These are phyloP conservation scores for Starmerella powellii DNA, from an alignment of 805 yeast species.

Conservation along the genomic window DNA sequence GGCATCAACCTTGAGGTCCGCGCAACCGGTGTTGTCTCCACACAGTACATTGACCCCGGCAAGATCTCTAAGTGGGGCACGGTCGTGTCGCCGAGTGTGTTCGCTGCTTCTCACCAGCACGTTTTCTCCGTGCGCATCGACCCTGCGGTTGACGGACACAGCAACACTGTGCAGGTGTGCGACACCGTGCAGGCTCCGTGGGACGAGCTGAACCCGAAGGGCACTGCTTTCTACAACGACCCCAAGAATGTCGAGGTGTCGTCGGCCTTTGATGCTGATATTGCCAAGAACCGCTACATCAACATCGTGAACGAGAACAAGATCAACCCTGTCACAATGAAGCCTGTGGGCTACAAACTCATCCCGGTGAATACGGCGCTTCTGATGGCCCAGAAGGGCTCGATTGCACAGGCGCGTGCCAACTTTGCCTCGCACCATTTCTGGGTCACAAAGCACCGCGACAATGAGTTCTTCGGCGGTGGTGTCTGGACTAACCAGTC, in stretches of 20 bases:
- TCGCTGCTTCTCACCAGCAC: slow-evolving; percentile 80
- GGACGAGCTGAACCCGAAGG: slow-evolving; percentile 48
- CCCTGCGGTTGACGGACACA: slow-evolving; percentile 70
- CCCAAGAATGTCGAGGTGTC: slow-evolving; percentile 55
- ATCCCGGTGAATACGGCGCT: slow-evolving; percentile 64
- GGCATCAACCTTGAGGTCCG: slow-evolving; percentile 65
- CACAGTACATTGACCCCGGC: slow-evolving; percentile 69
- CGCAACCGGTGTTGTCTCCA: slow-evolving; percentile 76
- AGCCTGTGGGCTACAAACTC: slow-evolving; percentile 67
- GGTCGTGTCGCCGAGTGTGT: slow-evolving; percentile 62
- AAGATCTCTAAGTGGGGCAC: slow-evolving; percentile 61
- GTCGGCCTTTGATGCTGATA: slow-evolving; percentile 60
- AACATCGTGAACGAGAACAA: slow-evolving; percentile 64
- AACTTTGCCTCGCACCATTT: slow-evolving; percentile 61
- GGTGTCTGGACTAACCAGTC: slow-evolving; percentile 84
- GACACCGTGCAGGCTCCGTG: slow-evolving; percentile 53
- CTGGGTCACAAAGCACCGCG: slow-evolving; percentile 70
- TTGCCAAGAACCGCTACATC: slow-evolving; percentile 59
- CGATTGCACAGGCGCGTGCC: slow-evolving; percentile 61
- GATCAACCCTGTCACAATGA: slow-evolving; percentile 55
- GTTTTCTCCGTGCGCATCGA: slow-evolving; percentile 68
- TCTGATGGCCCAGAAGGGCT: slow-evolving; percentile 52
- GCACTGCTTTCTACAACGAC: slow-evolving; percentile 57
- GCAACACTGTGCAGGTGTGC: slow-evolving; percentile 60
- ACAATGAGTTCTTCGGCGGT: slow-evolving; percentile 62